Base-by-base conservation (phyloP, 352 stramenopile genomes). In the Globisporangium barbulae region DNA sequence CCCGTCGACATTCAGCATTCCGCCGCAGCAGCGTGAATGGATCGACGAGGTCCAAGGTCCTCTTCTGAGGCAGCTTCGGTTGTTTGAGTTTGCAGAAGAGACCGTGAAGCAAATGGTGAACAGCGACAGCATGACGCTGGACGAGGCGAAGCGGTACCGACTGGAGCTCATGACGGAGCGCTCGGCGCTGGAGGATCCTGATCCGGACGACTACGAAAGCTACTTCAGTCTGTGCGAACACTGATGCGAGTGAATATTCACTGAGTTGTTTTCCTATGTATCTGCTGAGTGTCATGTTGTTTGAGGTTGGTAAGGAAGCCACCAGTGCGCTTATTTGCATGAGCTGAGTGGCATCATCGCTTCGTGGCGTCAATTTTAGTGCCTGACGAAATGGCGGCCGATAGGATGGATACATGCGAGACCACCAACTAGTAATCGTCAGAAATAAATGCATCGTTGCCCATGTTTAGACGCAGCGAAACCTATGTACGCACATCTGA, bases 21-120 rank as follows among this genome's bases (percentile, higher is more conserved):
- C 74, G 30, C 73, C 72, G 3, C 76, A 85, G 49, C 74, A 87
- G 49, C 30, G 67, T 5, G 39, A 69, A n/a, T 83, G 77, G 77
- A 62, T 72, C 10, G 8, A 69, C 4, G 39, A 47, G 1, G 42
- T 63, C 17, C 59, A 69, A 7, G 50, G 13, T 6, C 56, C 57
- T 3, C 28, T 67, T 22, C 15, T 68, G 19, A 54, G 61, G 22
- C 22, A 64, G n/a, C 45, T 71, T 21, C 28, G 28, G 22, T 2
- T 71, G 42, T 19, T 70, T 44, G 64, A 72, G 19, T 21, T 19
- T 4, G 64, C 65, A 15, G 28, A 65, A 21, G 25, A 67, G 25
- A 68, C 59, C 6, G 55, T 73, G 28, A 58, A 55, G 19, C 65
- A 57, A 28, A 75, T 76, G 64, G 22, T 70, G 22, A 45, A 47